Conservation (phyloP, 2,329 filamentous ascomycete genomes). For the Cordyceps militaris region DNA sequence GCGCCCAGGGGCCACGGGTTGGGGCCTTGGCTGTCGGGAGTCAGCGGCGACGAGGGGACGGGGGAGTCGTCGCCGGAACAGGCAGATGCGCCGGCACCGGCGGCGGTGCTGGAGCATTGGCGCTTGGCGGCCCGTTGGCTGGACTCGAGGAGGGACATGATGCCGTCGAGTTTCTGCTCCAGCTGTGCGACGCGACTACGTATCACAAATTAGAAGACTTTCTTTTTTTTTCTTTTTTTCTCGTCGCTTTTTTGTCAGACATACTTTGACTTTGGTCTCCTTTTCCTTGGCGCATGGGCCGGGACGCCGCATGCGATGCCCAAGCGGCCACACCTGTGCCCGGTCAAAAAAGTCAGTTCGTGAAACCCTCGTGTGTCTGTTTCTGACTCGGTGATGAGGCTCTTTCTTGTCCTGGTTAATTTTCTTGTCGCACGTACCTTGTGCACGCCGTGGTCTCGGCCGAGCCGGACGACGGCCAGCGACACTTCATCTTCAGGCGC, state of each 20-base stretch:
- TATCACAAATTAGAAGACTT: background rate
- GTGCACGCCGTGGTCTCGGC: conserved; percentile 1
- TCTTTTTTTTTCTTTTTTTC: background rate
- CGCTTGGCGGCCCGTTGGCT: background rate
- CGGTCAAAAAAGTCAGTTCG: background rate
- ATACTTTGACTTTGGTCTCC: conserved; percentile 21
- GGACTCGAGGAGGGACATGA: conserved; percentile 21
- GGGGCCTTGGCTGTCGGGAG: conserved; percentile 1
- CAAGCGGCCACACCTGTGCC: conserved; percentile 21
- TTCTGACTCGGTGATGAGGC: background rate
- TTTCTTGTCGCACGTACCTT: background rate
- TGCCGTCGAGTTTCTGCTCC: conserved; percentile 25
- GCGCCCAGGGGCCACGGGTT: background rate
- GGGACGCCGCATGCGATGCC: conserved; percentile 20
- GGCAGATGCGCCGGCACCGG: background rate
- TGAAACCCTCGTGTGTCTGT: background rate
- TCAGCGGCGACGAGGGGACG: conserved; percentile 15
- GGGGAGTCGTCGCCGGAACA: background rate
- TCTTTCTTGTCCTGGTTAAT: background rate
- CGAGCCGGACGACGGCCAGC: background rate
- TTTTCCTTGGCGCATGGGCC: conserved; percentile 19
- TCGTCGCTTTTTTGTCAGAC: background rate
- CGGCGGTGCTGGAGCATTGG: background rate
- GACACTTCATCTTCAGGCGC: conserved; percentile 9
- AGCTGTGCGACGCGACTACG: conserved; percentile 23